Percentiles rank a stretch among this genome's conserved stretches.
phyloP scores from a whole-genome alignment of 331 rosid species.

The Cucumis variabilis region DNA sequence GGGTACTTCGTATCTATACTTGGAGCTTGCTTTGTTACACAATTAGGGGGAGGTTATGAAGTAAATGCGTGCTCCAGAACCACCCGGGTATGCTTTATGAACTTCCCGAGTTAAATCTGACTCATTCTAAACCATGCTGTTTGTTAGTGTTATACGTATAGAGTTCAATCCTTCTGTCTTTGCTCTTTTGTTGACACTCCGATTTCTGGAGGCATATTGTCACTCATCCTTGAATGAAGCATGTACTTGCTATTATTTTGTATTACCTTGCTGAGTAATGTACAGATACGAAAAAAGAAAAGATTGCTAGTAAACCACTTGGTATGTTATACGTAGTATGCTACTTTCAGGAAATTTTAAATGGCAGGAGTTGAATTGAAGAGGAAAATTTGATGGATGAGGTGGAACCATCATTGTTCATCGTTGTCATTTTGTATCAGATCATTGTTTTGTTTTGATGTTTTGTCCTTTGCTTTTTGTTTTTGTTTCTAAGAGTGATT shows the following conservation, averaged over 20 bases:
- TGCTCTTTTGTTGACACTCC: background rate
- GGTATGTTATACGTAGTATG: background rate
- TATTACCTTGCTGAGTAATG: slow-evolving; percentile 45
- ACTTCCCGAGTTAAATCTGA: slow-evolving; percentile 11
- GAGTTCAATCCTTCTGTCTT: slow-evolving; percentile 20
- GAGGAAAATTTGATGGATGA: background rate
- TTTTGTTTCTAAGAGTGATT: background rate
- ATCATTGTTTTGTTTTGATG: background rate
- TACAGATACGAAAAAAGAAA: slow-evolving; percentile 36
- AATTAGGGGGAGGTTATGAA: slow-evolving; percentile 18
- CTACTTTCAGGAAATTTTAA: background rate
- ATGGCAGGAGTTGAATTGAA: slow-evolving; percentile 5
- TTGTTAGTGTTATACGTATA: slow-evolving; percentile 27
- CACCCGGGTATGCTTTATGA: slow-evolving; percentile 11
- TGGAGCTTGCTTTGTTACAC: slow-evolving; percentile 27
- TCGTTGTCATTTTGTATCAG: background rate
- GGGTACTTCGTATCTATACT: slow-evolving; percentile 1
- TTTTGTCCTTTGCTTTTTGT: too few species aligned
- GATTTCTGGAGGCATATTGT: slow-evolving; percentile 9
- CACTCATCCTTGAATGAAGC: slow-evolving; percentile 26
- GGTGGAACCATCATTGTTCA: background rate
- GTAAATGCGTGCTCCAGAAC: slow-evolving; percentile 23
- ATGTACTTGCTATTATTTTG: slow-evolving; percentile 33
- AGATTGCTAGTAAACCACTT: slow-evolving; percentile 25
- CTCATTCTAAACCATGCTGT: slow-evolving; percentile 13